Base-by-base conservation (phyloP, 176 grass and related monocot species). In the Tillandsia leiboldiana region DNA sequence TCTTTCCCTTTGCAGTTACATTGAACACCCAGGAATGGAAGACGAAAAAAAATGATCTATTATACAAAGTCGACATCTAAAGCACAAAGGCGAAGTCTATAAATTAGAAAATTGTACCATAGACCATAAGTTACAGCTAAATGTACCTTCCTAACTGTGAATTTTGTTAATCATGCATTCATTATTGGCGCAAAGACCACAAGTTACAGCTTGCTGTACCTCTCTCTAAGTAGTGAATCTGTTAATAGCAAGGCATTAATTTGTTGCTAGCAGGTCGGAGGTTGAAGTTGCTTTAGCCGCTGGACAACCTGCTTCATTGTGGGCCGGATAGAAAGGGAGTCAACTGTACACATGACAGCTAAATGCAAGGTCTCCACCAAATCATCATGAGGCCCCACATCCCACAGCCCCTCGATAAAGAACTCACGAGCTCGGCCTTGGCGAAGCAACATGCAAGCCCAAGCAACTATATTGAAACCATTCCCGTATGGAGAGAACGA, bases 391-490 rank as follows among this genome's bases (percentile, higher is more conserved):
- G 92, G 92, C 23, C 88, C 83, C 18, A 75, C 69, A 79, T 88
- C 85, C 92, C 92, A 96, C 48, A 96, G 72, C 28, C 92, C 92
- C 69, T 91, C 88, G 22, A 91, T 81, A 70, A 91, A 96, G 66
- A 96, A 96, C 72, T 96, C 88, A 64, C 79, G 79, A 52, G 80
- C 85, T 15, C 88, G 77, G 65, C 92, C 92, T 84, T 96, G 88
- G 50, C 81, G 83, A 47, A 96, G 82, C 67, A 96, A 66, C 88
- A 91, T 96, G 83, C 88, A 89, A 64, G 78, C 92, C 92, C 92
- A 96, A 72, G 88, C 83, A 83, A 96, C 92, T 71, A 96, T 96
- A 79, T 96, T 96, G 63, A 96, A 96, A 18, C 92, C 92, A 80
- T 96, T 96, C n/a, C 92, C 92, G 15, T 96, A 96, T 2, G 88